Evolutionary conservation across 768 basidiomycete genomes (phyloP), one percentile per base, ranked within the genome.

Genomic region (Agaricus bisporus): DNA sequence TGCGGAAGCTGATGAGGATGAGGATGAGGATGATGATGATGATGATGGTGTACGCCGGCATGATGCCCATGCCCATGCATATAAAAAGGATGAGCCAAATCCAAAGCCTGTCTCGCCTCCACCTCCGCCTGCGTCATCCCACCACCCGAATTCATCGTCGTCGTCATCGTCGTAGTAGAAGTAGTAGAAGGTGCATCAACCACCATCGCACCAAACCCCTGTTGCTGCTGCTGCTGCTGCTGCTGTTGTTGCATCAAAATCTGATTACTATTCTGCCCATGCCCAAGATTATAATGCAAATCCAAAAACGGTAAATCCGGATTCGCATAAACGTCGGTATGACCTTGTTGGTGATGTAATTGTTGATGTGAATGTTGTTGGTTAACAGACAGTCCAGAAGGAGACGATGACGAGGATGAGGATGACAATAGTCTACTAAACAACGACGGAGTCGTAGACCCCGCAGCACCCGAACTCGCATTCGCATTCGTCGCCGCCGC

Each of bases 291-390:
- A 63, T 87, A 86, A 62, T 88, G 86, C 64, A 88, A 61, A 63
- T 88, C 86, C 50, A 88, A 73, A 65, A 86, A 88, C 4, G 85
- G 80, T 3, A 86, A 63, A 55, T 79, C 76, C 18, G 39, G 38
- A 44, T 81, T 72, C 35, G 54, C 49, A 39, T 51, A 53, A 25
- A 28, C 57, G 8, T 39, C 52, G 2, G 49, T 15, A 20, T 36
- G 41, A 20, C 25, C 38, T 15, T 38, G 26, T 42, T 48, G 18
- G 8, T 44, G 22, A 4, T 22, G 22, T n/a, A n/a, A n/a, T n/a
- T n/a, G n/a, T n/a, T n/a, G n/a, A n/a, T n/a, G n/a, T n/a, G n/a
- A n/a, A 4, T 22, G 22, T 22, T 22, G 25, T n/a, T 29, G 15
- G 29, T n/a, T 18, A n/a, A 14, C 32, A 35, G 17, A 14, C 10